A percentile compares a stretch with the other conserved stretches of the same genome.
phyloP scores from a whole-genome alignment of 495 filamentous ascomycete species.

The Penicillium longicatenatum region DNA sequence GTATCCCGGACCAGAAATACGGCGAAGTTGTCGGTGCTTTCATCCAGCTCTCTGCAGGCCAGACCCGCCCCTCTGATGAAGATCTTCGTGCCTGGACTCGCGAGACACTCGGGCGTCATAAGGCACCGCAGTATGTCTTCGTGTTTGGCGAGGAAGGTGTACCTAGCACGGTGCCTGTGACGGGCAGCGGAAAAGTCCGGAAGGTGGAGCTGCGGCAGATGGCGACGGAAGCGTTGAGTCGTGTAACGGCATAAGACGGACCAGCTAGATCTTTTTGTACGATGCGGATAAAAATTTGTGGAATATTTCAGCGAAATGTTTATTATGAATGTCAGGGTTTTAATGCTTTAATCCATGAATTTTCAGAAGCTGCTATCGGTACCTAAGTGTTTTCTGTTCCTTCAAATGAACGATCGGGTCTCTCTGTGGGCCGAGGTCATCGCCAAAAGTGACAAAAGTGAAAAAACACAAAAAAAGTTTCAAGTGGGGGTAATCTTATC shows the following conservation, averaged over 20 bases:
- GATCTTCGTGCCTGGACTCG: conserved; percentile 62
- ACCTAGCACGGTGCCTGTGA: conserved; percentile 58
- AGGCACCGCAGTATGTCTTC: conserved; percentile 66
- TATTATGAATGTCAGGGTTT: background rate
- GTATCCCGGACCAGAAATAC: conserved; percentile 61
- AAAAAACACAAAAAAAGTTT: background rate
- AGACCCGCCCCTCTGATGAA: conserved; percentile 41
- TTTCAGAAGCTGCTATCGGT: too few species aligned
- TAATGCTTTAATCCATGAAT: background rate
- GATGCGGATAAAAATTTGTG: background rate
- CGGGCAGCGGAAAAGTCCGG: conserved; percentile 71
- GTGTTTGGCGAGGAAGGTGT: conserved; percentile 64
- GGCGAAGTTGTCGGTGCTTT: conserved; percentile 71
- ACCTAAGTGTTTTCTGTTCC: too few species aligned
- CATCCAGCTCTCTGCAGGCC: conserved; percentile 38
- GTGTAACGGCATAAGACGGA: background rate
- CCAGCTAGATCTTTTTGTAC: background rate
- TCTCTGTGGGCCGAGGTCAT: background rate
- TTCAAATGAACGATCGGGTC: too few species aligned
- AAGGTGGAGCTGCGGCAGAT: conserved; percentile 66
- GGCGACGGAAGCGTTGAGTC: conserved; percentile 51
- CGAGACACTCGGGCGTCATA: conserved; percentile 63
- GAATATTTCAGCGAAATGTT: background rate
- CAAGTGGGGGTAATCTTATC: background rate
- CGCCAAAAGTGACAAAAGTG: background rate